A percentile compares a stretch with the other conserved stretches of the same genome.
These are phyloP conservation scores for Colletotrichum sojae DNA, from an alignment of 2,329 filamentous ascomycete genomes.

Conservation along the genomic window DNA sequence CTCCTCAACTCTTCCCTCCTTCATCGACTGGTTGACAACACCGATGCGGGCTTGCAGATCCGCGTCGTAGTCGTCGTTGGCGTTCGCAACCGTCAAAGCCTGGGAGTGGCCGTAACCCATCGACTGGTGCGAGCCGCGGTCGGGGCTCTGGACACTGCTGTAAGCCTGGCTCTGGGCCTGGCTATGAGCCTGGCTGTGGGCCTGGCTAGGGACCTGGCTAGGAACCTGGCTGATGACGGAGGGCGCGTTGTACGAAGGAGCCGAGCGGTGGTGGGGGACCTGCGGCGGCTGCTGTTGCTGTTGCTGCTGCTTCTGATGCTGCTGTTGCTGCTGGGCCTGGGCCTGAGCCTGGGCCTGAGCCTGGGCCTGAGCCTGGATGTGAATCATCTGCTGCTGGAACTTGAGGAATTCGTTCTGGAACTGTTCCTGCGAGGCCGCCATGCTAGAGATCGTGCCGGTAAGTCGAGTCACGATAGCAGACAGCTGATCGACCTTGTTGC, in stretches of 20 bases:
- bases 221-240: slow-evolving; percentile 37
- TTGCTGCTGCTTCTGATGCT: slow-evolving; percentile 42
- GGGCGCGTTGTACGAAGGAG: slow-evolving; percentile 32
- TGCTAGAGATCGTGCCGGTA: slow-evolving; percentile 77
- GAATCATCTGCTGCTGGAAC: slow-evolving; percentile 64
- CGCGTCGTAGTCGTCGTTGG: slow-evolving; percentile 48
- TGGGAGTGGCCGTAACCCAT: slow-evolving; percentile 41
- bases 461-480: slow-evolving; percentile 76
- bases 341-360: slow-evolving; percentile 49
- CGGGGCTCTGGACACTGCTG: slow-evolving; percentile 43
- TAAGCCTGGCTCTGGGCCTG: slow-evolving; percentile 43
- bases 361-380: slow-evolving; percentile 54
- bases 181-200: slow-evolving; percentile 43
- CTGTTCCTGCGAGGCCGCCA: slow-evolving; percentile 77
- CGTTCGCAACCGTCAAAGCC: slow-evolving; percentile 36
- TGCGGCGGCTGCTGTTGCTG: slow-evolving; percentile 39
- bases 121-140: slow-evolving; percentile 38
- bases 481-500: slow-evolving; percentile 80
- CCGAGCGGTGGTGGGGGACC: slow-evolving; percentile 34
- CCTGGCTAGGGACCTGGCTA: slow-evolving; percentile 43
- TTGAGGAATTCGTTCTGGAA: slow-evolving; percentile 77
- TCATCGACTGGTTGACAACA: slow-evolving; percentile 74
- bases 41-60: slow-evolving; percentile 71
- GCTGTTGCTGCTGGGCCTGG: slow-evolving; percentile 10
- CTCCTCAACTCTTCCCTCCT: slow-evolving; percentile 72